Evolutionary conservation across 2,329 filamentous ascomycete genomes (phyloP).

Genomic region (Phoma sp.): DNA sequence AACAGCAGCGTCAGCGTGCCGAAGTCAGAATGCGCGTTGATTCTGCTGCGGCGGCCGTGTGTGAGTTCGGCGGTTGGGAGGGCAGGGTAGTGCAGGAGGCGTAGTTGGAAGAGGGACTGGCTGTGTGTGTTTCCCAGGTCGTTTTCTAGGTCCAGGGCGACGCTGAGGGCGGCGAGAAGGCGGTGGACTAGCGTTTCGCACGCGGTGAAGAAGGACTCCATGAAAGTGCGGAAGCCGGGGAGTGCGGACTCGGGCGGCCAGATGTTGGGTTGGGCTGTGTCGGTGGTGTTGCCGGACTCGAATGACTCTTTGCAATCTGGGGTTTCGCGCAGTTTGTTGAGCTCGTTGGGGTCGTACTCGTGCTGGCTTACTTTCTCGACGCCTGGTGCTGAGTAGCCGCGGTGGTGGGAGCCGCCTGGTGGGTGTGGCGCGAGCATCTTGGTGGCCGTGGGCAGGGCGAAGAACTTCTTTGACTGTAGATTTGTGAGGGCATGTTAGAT

Average conservation of each 20-base stretch:
- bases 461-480: constrained; percentile 45
- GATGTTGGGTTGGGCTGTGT: constrained; percentile 48
- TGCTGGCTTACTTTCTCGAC: constrained; percentile 48
- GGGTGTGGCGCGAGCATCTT: constrained; percentile 53
- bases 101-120: constrained; percentile 42
- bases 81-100: constrained; percentile 51
- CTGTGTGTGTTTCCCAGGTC: constrained; percentile 36
- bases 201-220: constrained; percentile 37
- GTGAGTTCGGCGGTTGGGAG: constrained; percentile 37
- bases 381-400: constrained; percentile 50
- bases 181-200: constrained; percentile 32
- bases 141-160: constrained; percentile 29
- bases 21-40: constrained; percentile 54
- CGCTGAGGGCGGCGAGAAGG: constrained; percentile 36
- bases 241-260: constrained; percentile 51
- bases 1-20: constrained; percentile 53
- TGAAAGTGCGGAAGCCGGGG: constrained; percentile 47
- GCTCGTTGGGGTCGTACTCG: constrained; percentile 26
- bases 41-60: constrained; percentile 36
- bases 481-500: not conserved
- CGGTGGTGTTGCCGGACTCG: constrained; percentile 41
- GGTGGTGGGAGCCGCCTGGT: constrained; percentile 48
- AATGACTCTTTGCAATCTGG: constrained; percentile 48
- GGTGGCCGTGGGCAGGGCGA: constrained; percentile 41
- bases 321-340: constrained; percentile 29